Conservation (phyloP, 2,329 filamentous ascomycete species). For the Talaromyces islandicus region DNA sequence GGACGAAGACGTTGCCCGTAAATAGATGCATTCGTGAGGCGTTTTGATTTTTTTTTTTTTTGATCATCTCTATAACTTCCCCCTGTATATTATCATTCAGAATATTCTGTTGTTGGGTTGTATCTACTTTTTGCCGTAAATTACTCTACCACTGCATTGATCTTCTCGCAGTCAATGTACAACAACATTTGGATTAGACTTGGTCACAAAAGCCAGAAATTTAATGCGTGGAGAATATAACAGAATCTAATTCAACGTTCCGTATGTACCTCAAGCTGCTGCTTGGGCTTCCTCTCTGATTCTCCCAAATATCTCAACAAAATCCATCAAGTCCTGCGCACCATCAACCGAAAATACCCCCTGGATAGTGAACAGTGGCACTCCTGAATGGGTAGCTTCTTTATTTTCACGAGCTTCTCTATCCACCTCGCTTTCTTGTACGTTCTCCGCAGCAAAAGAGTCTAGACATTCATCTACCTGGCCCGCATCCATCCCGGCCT, state of each 20-base stretch:
- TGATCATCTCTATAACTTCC: not conserved
- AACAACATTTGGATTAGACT: not conserved
- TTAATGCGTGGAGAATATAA: too few relatives aligned
- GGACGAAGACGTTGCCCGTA: not conserved
- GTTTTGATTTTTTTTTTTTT: not conserved
- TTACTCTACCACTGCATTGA: not conserved
- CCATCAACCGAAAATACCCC: constrained; percentile 1
- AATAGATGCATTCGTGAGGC: not conserved
- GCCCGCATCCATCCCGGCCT: constrained; percentile 14
- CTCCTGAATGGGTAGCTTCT: constrained; percentile 5
- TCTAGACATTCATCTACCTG: constrained; percentile 10
- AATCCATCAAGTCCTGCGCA: constrained; percentile 7
- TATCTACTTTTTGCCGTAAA: not conserved
- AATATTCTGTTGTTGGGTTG: not conserved
- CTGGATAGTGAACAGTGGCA: constrained; percentile 15
- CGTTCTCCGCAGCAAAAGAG: not conserved
- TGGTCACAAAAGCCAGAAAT: not conserved
- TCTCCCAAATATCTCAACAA: constrained; percentile 4
- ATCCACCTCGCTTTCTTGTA: constrained; percentile 23
- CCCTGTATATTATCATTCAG: constrained; percentile 4
- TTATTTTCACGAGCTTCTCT: constrained; percentile 24
- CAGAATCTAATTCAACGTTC: too few relatives aligned
- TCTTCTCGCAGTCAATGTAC: not conserved
- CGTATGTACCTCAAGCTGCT: not conserved
- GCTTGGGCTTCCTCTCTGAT: not conserved